Conservation (phyloP, 2,329 filamentous ascomycete species). For the Colletotrichum tofieldiae region DNA sequence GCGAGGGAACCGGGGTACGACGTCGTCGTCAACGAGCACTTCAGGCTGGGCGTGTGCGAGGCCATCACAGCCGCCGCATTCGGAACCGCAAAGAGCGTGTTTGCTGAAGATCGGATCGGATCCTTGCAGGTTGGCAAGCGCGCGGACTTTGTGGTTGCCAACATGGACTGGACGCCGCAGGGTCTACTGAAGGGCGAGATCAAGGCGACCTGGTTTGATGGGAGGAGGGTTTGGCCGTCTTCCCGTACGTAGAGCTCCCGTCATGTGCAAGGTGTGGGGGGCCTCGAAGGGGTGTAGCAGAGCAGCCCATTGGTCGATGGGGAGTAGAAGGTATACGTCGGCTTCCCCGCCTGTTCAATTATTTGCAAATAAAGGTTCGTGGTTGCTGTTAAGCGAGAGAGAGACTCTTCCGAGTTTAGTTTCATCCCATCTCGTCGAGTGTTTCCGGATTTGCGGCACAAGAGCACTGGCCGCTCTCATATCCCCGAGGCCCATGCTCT, state of each 20-base stretch:
- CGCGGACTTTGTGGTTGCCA: conserved; percentile 68
- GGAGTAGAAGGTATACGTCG: background rate
- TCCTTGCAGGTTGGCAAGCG: conserved; percentile 63
- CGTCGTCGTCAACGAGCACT: conserved; percentile 62
- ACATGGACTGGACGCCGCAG: conserved; percentile 63
- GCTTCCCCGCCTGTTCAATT: conserved; percentile 8
- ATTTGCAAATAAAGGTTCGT: conserved; percentile 24
- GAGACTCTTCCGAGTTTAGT: conserved; percentile 12
- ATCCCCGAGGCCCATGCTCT: conserved; percentile 11
- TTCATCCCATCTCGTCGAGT: conserved; percentile 40
- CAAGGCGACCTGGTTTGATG: conserved; percentile 64
- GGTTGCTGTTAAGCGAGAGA: background rate
- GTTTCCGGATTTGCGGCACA: conserved; percentile 35
- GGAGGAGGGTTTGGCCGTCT: conserved; percentile 53
- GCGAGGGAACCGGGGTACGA: conserved; percentile 59
- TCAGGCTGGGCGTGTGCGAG: conserved; percentile 62
- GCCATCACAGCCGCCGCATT: conserved; percentile 63
- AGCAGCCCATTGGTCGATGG: background rate
- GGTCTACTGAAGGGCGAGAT: conserved; percentile 60
- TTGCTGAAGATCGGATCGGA: conserved; percentile 64
- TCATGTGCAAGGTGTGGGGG: too few relatives aligned
- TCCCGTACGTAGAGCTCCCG: conserved; percentile 4
- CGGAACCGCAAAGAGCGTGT: conserved; percentile 66
- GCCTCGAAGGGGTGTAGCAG: background rate
- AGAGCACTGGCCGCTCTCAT: conserved; percentile 25